Percentiles rank a stretch among this genome's conserved stretches.
phyloP scores from a whole-genome alignment of 1,284 basidiomycete species.

The Trametes polyzona region DNA sequence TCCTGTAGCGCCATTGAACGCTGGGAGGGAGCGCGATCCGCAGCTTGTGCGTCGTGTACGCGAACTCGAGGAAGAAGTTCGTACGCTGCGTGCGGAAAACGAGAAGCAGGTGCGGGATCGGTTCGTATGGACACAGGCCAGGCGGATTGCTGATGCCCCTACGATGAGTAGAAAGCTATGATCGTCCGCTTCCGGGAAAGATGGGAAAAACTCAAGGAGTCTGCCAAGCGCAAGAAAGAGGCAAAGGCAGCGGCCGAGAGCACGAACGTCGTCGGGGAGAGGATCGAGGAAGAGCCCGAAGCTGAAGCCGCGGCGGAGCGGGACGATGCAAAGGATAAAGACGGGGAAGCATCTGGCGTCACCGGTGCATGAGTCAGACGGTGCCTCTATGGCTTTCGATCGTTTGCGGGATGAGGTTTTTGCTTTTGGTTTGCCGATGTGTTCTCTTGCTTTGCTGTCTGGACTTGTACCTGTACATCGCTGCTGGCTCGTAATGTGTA shows the following conservation, averaged over 20 bases:
- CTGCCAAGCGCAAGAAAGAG: constrained; percentile 84
- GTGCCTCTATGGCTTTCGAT: neutral
- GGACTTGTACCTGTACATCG: neutral
- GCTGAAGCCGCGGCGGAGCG: constrained; percentile 67
- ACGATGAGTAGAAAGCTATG: constrained; percentile 69
- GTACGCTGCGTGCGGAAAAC: constrained; percentile 67
- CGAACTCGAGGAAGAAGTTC: constrained; percentile 81
- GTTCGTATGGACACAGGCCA: constrained; percentile 3
- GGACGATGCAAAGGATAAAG: constrained; percentile 24
- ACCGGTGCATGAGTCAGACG: neutral
- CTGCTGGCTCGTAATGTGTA: neutral
- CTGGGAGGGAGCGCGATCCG: constrained; percentile 61
- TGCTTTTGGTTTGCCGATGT: neutral
- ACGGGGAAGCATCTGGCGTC: neutral
- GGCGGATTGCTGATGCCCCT: neutral
- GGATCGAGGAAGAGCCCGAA: constrained; percentile 80
- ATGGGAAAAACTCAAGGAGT: constrained; percentile 89
- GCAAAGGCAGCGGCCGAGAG: constrained; percentile 66
- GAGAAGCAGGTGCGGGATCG: constrained; percentile 72
- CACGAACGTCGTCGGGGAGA: constrained; percentile 55
- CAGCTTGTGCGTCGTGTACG: constrained; percentile 69
- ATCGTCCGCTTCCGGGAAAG: constrained; percentile 83
- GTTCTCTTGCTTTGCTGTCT: constrained; percentile 2
- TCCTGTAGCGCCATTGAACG: constrained; percentile 53
- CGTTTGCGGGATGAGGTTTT: neutral